Evolutionary conservation across 2,329 filamentous ascomycete species (phyloP).

Genomic region (Didymella glomerata): DNA sequence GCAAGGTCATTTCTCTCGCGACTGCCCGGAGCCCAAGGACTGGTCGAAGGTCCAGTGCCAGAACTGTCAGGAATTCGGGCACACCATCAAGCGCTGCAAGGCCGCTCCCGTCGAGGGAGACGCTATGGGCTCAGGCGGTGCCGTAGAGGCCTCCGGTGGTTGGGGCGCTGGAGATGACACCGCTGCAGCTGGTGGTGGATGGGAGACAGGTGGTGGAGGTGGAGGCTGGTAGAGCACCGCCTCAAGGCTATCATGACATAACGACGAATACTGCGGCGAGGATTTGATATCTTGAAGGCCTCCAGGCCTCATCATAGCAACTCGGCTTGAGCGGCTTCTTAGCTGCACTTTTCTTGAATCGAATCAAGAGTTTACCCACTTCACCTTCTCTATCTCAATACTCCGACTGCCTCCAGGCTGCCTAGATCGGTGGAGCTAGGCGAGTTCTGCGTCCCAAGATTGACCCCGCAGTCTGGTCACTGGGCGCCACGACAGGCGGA

Average conservation of each 20-base stretch:
- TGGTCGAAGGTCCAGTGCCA: slow-evolving; percentile 58
- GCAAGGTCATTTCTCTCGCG: slow-evolving; percentile 66
- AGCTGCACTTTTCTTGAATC: not conserved
- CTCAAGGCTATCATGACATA: not conserved
- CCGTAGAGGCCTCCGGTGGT: slow-evolving; percentile 24
- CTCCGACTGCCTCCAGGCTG: not conserved
- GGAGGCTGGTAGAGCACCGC: slow-evolving; percentile 9
- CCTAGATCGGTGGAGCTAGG: too few relatives aligned
- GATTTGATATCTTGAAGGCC: not conserved
- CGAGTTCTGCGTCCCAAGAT: slow-evolving; percentile 18
- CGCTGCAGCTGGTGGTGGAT: slow-evolving; percentile 26
- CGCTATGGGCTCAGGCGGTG: slow-evolving; percentile 25
- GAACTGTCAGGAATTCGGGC: slow-evolving; percentile 56
- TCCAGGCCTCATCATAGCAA: not conserved
- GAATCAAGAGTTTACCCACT: not conserved
- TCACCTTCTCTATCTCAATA: not conserved
- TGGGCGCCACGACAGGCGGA: slow-evolving; percentile 11
- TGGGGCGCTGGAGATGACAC: slow-evolving; percentile 22
- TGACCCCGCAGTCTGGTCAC: slow-evolving; percentile 30
- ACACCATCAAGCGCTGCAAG: slow-evolving; percentile 50
- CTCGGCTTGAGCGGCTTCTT: not conserved
- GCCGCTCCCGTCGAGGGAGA: slow-evolving; percentile 33
- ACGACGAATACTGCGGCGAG: not conserved
- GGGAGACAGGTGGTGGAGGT: slow-evolving; percentile 23
- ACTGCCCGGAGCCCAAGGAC: slow-evolving; percentile 67